Base-by-base conservation (phyloP, 2,329 filamentous ascomycete species). In the Rosellinia necatrix region DNA sequence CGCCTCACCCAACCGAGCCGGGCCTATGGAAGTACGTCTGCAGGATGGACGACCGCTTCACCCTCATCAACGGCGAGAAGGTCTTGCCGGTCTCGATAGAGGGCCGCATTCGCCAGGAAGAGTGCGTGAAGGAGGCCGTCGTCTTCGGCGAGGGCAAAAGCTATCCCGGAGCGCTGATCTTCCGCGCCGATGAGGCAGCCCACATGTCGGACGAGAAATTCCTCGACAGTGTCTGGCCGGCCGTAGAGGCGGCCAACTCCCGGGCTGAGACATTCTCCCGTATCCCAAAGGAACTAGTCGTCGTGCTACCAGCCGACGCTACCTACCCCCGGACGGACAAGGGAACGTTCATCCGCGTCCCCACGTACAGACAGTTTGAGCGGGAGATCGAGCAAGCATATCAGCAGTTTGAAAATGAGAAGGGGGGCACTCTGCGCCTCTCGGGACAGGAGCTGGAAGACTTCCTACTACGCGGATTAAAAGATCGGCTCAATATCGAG, bases 141-240 rank as follows among this genome's bases (percentile, higher is more conserved):
- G 77, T 85, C 0, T 85, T 86, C 58, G 84, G 84, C 0, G 75
- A 78, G 1, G 81, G 78, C 7, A 76, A 75, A 43, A 73, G 77
- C 1, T 73, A 79, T 24, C 80, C 81, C 0, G 84, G 83, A 1
- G 62, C 85, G 9, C 62, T 86, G 9, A 71, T 87, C 10, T 71
- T 87, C 19, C 76, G 79, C 22, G 74, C 76, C 10, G 75, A 79
- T n/a, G 70, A 71, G 2, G 76, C 76, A 0, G 66, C 67, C 0
- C 61, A 73, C 0, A 67, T 82, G 42, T 65, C 74, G 0, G 72
- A 79, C 3, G 68, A 76, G 0, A 75, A 82, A 8, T 72, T 81
- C 17, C 64, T 85, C 0, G 69, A 80, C 1, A 61, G 65, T 0
- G 74, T 86, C 1, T 79, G 76, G 75, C 76, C 80, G 1, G 71